Conservation (phyloP, 495 filamentous ascomycete genomes). For the Rusavskia elegans region DNA sequence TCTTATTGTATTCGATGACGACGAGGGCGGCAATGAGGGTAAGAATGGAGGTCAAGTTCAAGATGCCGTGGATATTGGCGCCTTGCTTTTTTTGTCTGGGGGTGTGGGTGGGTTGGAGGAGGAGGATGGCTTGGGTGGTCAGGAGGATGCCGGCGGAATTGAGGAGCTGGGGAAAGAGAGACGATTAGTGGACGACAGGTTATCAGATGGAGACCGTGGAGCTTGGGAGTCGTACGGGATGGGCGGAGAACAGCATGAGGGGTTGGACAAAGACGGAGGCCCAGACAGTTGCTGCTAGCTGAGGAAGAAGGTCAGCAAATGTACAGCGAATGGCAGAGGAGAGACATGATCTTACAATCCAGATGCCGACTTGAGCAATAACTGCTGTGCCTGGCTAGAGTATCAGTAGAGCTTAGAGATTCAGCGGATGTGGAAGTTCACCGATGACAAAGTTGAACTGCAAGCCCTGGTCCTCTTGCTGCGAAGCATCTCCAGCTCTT, state of each 20-base stretch:
- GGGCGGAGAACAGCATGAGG: slow-evolving; percentile 62
- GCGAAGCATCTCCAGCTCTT: slow-evolving; percentile 52
- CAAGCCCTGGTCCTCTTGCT: slow-evolving; percentile 44
- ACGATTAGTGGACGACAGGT: neutral
- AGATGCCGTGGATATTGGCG: slow-evolving; percentile 46
- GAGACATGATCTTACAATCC: slow-evolving; percentile 34
- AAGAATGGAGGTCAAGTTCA: slow-evolving; percentile 48
- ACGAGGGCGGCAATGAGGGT: slow-evolving; percentile 49
- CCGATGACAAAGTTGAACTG: slow-evolving; percentile 62
- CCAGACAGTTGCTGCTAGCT: slow-evolving; percentile 64
- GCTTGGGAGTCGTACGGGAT: slow-evolving; percentile 46
- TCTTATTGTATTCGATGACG: slow-evolving; percentile 75
- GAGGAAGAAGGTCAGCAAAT: slow-evolving; percentile 11
- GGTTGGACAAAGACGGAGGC: slow-evolving; percentile 49
- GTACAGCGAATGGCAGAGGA: neutral
- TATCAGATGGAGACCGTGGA: neutral
- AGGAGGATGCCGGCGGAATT: slow-evolving; percentile 60
- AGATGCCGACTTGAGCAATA: slow-evolving; percentile 50
- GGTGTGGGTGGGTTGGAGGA: slow-evolving; percentile 79
- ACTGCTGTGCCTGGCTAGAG: slow-evolving; percentile 42
- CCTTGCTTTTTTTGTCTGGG: slow-evolving; percentile 55
- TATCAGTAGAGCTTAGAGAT: neutral
- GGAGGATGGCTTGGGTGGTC: slow-evolving; percentile 60
- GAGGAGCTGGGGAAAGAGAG: slow-evolving; percentile 34
- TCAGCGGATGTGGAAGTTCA: slow-evolving; percentile 20